A percentile compares a stretch with the other conserved stretches of the same genome.
Conservation (phyloP, 345 rosid species). For the Hibiscus tridactylites region DNA sequence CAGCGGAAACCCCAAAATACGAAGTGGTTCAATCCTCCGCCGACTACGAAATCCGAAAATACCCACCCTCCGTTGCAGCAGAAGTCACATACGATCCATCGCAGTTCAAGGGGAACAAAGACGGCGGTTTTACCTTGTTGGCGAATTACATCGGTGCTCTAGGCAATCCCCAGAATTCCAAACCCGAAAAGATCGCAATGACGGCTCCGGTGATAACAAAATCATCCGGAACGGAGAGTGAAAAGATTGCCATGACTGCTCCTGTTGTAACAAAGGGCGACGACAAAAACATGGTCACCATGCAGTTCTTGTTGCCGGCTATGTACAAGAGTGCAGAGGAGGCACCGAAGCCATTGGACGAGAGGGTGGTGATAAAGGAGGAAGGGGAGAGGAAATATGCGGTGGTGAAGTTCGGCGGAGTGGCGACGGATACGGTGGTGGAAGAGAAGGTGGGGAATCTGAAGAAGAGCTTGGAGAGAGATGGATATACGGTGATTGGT, state of each 20-base stretch:
- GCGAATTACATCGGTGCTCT: constrained; percentile 83
- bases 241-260: constrained; percentile 79
- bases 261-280: constrained; percentile 67
- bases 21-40: constrained; percentile 23
- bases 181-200: constrained; percentile 82
- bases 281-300: constrained; percentile 47
- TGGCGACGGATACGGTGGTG: constrained; percentile 52
- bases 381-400: constrained; percentile 67
- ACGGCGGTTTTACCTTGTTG: constrained; percentile 37
- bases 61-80: constrained; percentile 55
- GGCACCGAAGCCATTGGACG: constrained; percentile 79
- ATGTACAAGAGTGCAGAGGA: constrained; percentile 68
- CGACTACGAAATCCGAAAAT: constrained; percentile 75
- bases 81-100: constrained; percentile 69
- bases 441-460: constrained; percentile 62
- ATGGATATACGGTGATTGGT: constrained; percentile 60
- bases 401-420: constrained; percentile 62
- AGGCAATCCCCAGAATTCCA: constrained; percentile 68
- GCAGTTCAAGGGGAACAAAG: constrained; percentile 47
- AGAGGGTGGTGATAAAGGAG: constrained; percentile 67
- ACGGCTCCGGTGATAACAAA: constrained; percentile 70
- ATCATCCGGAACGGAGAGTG: constrained; percentile 19
- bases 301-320: constrained; percentile 77
- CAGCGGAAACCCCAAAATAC: constrained; percentile 2
- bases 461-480: constrained; percentile 52